A percentile compares a stretch with the other conserved stretches of the same genome.
phyloP scores from a whole-genome alignment of 2,329 filamentous ascomycete genomes.

The Epichloe scottii region DNA sequence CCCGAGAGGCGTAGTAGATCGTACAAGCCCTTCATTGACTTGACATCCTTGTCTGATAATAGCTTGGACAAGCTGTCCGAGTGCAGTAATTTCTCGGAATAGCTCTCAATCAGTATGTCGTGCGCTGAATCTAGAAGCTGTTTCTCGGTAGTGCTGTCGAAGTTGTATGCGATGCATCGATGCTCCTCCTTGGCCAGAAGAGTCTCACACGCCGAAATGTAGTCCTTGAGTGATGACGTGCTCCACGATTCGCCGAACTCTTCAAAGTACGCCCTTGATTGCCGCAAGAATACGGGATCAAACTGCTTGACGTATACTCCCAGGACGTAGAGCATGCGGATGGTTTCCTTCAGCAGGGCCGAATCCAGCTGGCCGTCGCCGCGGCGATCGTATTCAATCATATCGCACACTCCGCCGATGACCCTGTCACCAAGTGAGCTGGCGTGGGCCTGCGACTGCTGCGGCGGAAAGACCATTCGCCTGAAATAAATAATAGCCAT shows the following conservation, averaged over 20 bases:
- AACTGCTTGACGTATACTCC: conserved; percentile 69
- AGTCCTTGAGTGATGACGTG: conserved; percentile 53
- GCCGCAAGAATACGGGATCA: conserved; percentile 59
- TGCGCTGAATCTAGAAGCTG: conserved; percentile 65
- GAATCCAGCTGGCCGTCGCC: conserved; percentile 45
- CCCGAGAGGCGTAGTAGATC: conserved; percentile 59
- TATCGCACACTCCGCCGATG: conserved; percentile 50
- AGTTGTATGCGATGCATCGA: conserved; percentile 67
- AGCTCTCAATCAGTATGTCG: conserved; percentile 54
- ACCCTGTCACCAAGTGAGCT: conserved; percentile 19
- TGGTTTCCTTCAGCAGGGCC: conserved; percentile 56
- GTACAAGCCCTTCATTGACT: conserved; percentile 66
- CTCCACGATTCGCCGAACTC: conserved; percentile 58
- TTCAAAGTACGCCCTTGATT: conserved; percentile 55
- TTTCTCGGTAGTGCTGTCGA: conserved; percentile 73
- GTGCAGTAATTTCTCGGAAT: conserved; percentile 54
- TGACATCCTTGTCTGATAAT: conserved; percentile 55
- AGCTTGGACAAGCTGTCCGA: conserved; percentile 57
- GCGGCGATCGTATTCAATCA: conserved; percentile 61
- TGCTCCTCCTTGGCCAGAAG: conserved; percentile 61
- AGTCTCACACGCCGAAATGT: conserved; percentile 56
- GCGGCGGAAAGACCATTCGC: conserved; percentile 33
- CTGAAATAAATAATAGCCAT: conserved; percentile 69
- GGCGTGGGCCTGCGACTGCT: not conserved
- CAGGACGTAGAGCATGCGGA: conserved; percentile 77